phyloP scores from a whole-genome alignment of 116 monocot genomes.

The Papilionanthe hybrid region DNA sequence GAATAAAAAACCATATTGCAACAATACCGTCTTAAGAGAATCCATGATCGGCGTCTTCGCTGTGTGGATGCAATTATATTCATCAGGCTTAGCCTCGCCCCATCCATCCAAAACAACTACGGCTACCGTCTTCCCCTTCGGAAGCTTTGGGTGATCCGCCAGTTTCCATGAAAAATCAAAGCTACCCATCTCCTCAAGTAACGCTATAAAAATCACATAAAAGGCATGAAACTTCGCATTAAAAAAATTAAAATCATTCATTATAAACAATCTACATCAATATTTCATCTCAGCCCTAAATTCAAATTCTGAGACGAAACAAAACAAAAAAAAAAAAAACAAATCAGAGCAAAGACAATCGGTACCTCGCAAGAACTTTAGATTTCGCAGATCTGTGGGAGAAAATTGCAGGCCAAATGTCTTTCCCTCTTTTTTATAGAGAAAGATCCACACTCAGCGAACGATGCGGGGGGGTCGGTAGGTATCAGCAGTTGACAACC shows the following conservation, averaged over 20 bases:
- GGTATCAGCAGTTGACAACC: too few relatives aligned
- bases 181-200: constrained; percentile 44
- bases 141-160: constrained; percentile 87
- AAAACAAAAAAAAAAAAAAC: not conserved
- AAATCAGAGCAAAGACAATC: not conserved
- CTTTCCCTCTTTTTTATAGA: too few relatives aligned
- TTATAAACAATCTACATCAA: not conserved
- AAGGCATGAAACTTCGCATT: not conserved
- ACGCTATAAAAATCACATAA: not conserved
- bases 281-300: not conserved
- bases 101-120: constrained; percentile 93
- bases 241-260: not conserved
- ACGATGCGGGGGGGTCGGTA: too few relatives aligned
- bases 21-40: constrained; percentile 71
- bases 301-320: not conserved
- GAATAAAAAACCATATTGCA: not conserved
- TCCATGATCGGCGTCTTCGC: constrained; percentile 97
- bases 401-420: too few relatives aligned
- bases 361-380: too few relatives aligned
- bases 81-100: constrained; percentile 86
- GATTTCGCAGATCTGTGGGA: too few relatives aligned
- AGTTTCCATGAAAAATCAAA: constrained; percentile 63
- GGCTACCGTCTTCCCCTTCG: constrained; percentile 80
- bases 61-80: constrained; percentile 93
- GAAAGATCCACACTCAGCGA: too few relatives aligned